Evolutionary conservation across 371 early-diverging fungal genomes (phyloP).

Genomic region (Circinella minor): DNA sequence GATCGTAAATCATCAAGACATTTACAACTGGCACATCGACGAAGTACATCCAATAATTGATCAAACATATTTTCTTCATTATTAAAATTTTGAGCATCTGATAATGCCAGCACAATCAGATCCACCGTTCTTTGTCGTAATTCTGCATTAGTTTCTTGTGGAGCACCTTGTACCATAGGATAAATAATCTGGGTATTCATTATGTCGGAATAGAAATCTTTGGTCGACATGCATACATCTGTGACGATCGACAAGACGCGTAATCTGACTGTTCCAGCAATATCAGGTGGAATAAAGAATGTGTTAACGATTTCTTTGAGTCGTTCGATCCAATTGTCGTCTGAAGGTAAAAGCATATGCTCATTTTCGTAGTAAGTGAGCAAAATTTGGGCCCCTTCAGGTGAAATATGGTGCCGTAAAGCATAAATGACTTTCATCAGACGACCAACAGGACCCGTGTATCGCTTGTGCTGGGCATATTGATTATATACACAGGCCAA

Average conservation of each 20-base stretch:
- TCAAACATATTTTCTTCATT: conserved; percentile 43
- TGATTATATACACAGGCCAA: conserved; percentile 32
- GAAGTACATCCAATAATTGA: conserved; percentile 43
- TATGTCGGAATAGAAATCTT: conserved; percentile 61
- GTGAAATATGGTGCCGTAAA: conserved; percentile 59
- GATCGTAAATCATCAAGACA: conserved; percentile 29
- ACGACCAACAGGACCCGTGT: conserved; percentile 49
- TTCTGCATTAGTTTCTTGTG: conserved; percentile 52
- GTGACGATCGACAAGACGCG: conserved; percentile 58
- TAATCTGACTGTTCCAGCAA: conserved; percentile 45
- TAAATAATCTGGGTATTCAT: conserved; percentile 58
- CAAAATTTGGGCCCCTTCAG: conserved; percentile 58
- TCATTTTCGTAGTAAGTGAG: conserved; percentile 65
- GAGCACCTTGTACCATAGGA: conserved; percentile 60
- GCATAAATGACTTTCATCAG: conserved; percentile 63
- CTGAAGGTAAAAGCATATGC: conserved; percentile 68
- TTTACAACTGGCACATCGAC: conserved; percentile 47
- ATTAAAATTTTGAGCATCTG: conserved; percentile 21
- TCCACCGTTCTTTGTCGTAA: conserved; percentile 54
- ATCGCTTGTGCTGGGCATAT: conserved; percentile 26
- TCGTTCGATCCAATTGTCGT: conserved; percentile 63
- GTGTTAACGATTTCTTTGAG: conserved; percentile 57
- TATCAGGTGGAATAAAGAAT: conserved; percentile 55
- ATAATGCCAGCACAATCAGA: conserved; percentile 50
- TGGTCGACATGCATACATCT: conserved; percentile 60